These are phyloP conservation scores for Westerdykella sp. DNA, from an alignment of 2,329 filamentous ascomycete genomes.

Conservation along the genomic window DNA sequence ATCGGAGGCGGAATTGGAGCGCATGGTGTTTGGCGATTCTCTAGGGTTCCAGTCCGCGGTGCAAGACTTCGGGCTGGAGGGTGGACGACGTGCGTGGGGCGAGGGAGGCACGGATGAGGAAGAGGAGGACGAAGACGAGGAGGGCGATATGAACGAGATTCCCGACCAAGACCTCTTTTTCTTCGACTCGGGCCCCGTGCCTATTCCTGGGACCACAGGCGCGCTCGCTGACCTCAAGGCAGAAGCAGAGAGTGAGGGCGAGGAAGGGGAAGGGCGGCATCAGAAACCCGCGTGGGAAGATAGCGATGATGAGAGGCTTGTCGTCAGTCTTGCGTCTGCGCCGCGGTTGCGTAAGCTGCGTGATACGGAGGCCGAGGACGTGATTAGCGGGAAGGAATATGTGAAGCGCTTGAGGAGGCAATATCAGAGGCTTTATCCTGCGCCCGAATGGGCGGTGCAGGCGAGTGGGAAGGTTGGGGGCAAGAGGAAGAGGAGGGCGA, in stretches of 20 bases:
- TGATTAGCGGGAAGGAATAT: constrained; percentile 83
- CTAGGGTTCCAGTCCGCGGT: constrained; percentile 73
- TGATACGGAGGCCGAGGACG: constrained; percentile 72
- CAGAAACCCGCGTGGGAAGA: constrained; percentile 73
- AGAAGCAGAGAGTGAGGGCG: constrained; percentile 23
- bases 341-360: constrained; percentile 77
- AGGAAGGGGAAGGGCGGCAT: constrained; percentile 28
- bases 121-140: constrained; percentile 45
- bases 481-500: constrained; percentile 44
- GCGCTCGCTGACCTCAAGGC: constrained; percentile 37
- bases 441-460: constrained; percentile 55
- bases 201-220: constrained; percentile 33
- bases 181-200: constrained; percentile 59
- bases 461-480: constrained; percentile 38
- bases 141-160: constrained; percentile 52
- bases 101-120: constrained; percentile 23
- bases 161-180: constrained; percentile 83
- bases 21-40: constrained; percentile 80
- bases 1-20: constrained; percentile 79
- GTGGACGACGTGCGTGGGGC: constrained; percentile 13
- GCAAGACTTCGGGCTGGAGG: constrained; percentile 50
- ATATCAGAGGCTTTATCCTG: constrained; percentile 58
- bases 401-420: constrained; percentile 71
- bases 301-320: constrained; percentile 86
- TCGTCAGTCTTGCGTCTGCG: constrained; percentile 72